A percentile compares a stretch with the other conserved stretches of the same genome.
These are phyloP conservation scores for Medicago truncatula DNA, from an alignment of 306 rosid genomes.

Conservation along the genomic window MtrunA17r5.0-ANR NC_053043.1:15918501-15919000, in stretches of 20 bases:
- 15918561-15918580: background rate
- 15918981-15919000: too few relatives aligned
- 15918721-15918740: too few relatives aligned
- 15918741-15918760: too few relatives aligned
- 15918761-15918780: background rate
- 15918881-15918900: slow-evolving; percentile 44
- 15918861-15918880: slow-evolving; percentile 55
- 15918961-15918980: background rate
- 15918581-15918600: too few relatives aligned
- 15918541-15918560: background rate
- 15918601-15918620: slow-evolving; percentile 46
- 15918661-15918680: background rate
- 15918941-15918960: slow-evolving; percentile 40
- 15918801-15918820: slow-evolving; percentile 49
- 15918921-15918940: slow-evolving; percentile 56
- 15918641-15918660: background rate
- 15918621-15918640: slow-evolving; percentile 12
- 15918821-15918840: slow-evolving; percentile 16
- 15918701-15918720: background rate
- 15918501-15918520: slow-evolving; percentile 13
- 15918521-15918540: slow-evolving; percentile 4
- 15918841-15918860: slow-evolving; percentile 59
- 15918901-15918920: slow-evolving; percentile 38
- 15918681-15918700: background rate
- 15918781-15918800: slow-evolving; percentile 10